Evolutionary conservation across 202 grass and related monocot species (phyloP).

Genomic region (Brachypodium distachyon): DNA sequence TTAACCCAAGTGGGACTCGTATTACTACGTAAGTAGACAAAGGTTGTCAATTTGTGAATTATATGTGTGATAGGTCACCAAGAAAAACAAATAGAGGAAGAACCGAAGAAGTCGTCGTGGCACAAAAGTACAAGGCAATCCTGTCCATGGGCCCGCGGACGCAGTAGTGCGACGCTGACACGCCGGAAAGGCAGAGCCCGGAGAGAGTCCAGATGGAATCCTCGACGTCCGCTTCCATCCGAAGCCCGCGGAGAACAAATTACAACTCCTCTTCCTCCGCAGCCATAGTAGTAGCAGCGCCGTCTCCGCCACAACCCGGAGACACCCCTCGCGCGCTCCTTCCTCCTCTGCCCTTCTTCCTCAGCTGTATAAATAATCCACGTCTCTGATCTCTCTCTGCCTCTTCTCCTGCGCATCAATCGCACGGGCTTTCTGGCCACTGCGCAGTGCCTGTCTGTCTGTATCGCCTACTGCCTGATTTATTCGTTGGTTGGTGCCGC

Average conservation of each 20-base stretch:
- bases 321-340: neutral
- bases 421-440: too few species aligned
- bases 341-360: neutral
- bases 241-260: slow-evolving; percentile 11
- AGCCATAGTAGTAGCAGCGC: neutral
- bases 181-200: neutral
- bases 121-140: neutral
- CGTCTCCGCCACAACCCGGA: slow-evolving; percentile 1
- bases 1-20: too few species aligned
- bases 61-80: too few species aligned
- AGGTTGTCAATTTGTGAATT: too few species aligned
- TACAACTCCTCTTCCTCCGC: too few species aligned
- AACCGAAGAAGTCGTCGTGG: neutral
- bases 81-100: too few species aligned
- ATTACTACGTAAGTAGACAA: too few species aligned
- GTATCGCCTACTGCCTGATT: too few species aligned
- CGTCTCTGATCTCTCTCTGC: too few species aligned
- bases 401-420: neutral
- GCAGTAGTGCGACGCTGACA: neutral
- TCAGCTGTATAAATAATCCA: too few species aligned
- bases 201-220: neutral
- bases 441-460: neutral
- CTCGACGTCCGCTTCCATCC: neutral
- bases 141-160: neutral
- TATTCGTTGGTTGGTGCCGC: neutral